Percentiles rank a stretch among this genome's conserved stretches.
Evolutionary conservation across 2,329 filamentous ascomycete species (phyloP).

Genomic region (Gaeumannomyces sp.): DNA sequence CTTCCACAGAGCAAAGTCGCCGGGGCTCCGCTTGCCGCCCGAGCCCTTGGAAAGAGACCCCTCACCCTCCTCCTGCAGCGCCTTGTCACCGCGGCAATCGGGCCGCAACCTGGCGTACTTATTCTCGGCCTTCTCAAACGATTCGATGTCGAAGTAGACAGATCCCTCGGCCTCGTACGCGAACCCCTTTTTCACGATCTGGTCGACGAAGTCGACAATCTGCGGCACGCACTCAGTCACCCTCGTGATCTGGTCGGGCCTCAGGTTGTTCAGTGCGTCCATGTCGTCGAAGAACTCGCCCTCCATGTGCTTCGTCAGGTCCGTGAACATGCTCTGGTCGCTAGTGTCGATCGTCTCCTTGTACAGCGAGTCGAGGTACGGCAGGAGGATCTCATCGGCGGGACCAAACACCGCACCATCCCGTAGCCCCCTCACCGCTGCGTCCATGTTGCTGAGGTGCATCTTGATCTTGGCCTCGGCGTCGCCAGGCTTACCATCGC

Average conservation of each 20-base stretch:
- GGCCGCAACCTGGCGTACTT: slow-evolving; percentile 80
- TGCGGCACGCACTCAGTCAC: slow-evolving; percentile 91
- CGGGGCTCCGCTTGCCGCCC: slow-evolving; percentile 63
- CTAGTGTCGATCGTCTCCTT: slow-evolving; percentile 55
- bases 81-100: slow-evolving; percentile 77
- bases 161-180: slow-evolving; percentile 78
- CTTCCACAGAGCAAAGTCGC: slow-evolving; percentile 94
- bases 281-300: slow-evolving; percentile 85
- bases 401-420: slow-evolving; percentile 41
- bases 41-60: slow-evolving; percentile 64
- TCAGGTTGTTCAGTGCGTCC: slow-evolving; percentile 75
- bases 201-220: slow-evolving; percentile 79
- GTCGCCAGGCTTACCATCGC: slow-evolving; percentile 19
- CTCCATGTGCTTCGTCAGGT: slow-evolving; percentile 81
- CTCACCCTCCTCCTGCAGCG: slow-evolving; percentile 81
- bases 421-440: slow-evolving; percentile 10
- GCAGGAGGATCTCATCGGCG: slow-evolving; percentile 64
- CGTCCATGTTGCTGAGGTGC: slow-evolving; percentile 22
- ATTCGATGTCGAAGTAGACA: slow-evolving; percentile 87
- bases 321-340: slow-evolving; percentile 72
- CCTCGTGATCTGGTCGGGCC: slow-evolving; percentile 74
- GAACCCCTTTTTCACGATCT: slow-evolving; percentile 77
- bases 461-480: slow-evolving; percentile 22
- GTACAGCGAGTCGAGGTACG: slow-evolving; percentile 70
- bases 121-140: slow-evolving; percentile 80